Conservation (phyloP, 306 rosid genomes). For the Hylodesmum podocarpum region DNA sequence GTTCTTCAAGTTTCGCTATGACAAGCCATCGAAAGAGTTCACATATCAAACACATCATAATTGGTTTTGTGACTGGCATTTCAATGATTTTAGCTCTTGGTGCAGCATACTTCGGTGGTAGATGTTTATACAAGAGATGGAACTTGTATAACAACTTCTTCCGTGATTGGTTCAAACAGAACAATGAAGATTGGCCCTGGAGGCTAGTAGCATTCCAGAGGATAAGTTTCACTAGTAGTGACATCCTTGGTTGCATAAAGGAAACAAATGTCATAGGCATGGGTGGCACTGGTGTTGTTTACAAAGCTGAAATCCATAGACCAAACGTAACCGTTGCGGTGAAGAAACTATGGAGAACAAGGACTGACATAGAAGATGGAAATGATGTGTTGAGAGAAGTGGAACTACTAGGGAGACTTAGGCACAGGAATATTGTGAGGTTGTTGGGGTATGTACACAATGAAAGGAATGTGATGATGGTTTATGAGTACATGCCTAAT, state of each 20-base stretch:
- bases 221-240: conserved; percentile 70
- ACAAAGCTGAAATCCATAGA: conserved; percentile 79
- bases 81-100: conserved; percentile 51
- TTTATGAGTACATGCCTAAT: conserved; percentile 79
- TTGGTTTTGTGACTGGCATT: conserved; percentile 59
- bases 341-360: conserved; percentile 78
- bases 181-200: conserved; percentile 83
- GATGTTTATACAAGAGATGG: conserved; percentile 57
- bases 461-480: conserved; percentile 67
- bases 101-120: conserved; percentile 47
- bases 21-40: conserved; percentile 33
- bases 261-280: conserved; percentile 80
- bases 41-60: conserved; percentile 45
- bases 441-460: conserved; percentile 84
- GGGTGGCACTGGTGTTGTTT: conserved; percentile 84
- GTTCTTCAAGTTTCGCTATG: conserved; percentile 41
- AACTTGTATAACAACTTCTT: conserved; percentile 55
- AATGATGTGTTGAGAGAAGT: conserved; percentile 71
- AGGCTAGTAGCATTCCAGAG: conserved; percentile 89
- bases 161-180: conserved; percentile 53
- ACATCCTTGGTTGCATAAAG: conserved; percentile 64
- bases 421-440: conserved; percentile 87
- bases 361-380: conserved; percentile 53
- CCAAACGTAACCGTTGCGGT: conserved; percentile 69
- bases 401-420: conserved; percentile 73